These are phyloP conservation scores for Usnea hakonensis DNA, from an alignment of 495 filamentous ascomycete genomes.

Conservation along the genomic window DNA sequence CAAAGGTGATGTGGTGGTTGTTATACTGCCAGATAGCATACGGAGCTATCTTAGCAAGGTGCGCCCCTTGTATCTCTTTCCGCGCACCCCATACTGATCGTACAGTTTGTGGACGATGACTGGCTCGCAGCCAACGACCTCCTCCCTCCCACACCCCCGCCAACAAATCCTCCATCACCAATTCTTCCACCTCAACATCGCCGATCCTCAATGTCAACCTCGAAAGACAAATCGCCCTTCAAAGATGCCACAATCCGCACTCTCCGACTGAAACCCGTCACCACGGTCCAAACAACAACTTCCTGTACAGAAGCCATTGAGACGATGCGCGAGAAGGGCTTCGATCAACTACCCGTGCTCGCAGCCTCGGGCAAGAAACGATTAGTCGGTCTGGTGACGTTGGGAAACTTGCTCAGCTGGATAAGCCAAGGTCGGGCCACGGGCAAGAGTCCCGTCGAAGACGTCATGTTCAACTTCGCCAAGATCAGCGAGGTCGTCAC, in stretches of 20 bases:
- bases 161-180: conserved; percentile 41
- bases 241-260: conserved; percentile 65
- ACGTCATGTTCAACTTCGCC: conserved; percentile 95
- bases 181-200: conserved; percentile 16
- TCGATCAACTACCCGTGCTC: conserved; percentile 91
- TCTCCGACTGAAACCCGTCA: conserved; percentile 84
- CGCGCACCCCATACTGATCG: background rate
- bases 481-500: conserved; percentile 82
- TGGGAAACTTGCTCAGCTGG: conserved; percentile 88
- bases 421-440: conserved; percentile 74
- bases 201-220: conserved; percentile 18
- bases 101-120: conserved; percentile 86
- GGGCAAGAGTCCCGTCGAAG: conserved; percentile 59
- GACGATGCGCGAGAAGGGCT: conserved; percentile 93
- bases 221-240: conserved; percentile 50
- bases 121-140: conserved; percentile 96
- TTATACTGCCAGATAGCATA: conserved; percentile 90
- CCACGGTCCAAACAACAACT: conserved; percentile 61
- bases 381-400: conserved; percentile 83
- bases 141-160: conserved; percentile 50
- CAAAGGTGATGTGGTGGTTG: conserved; percentile 77
- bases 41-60: conserved; percentile 94
- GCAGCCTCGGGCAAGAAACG: conserved; percentile 52
- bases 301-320: conserved; percentile 81
- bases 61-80: conserved; percentile 11